Evolutionary conservation across 2,329 filamentous ascomycete species (phyloP).

Genomic region (Aspergillus fijiensis): DNA sequence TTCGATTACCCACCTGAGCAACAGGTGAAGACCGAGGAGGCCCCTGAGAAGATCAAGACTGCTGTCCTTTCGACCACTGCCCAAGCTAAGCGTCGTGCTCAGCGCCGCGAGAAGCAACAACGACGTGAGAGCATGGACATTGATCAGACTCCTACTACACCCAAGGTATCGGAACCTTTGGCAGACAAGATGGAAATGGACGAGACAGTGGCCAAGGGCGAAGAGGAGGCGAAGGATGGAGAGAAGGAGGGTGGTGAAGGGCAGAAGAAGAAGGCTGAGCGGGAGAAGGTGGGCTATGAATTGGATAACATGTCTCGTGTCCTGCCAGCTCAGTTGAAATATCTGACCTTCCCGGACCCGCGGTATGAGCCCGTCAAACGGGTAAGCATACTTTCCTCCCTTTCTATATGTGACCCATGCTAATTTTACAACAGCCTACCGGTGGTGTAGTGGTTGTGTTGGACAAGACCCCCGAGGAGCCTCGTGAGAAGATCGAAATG

Average conservation of each 20-base stretch:
- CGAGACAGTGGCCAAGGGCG: constrained; percentile 58
- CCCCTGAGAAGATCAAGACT: constrained; percentile 88
- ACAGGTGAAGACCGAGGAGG: constrained; percentile 91
- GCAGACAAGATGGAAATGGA: constrained; percentile 83
- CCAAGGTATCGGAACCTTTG: constrained; percentile 60
- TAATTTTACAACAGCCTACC: constrained; percentile 67
- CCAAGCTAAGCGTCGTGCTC: constrained; percentile 90
- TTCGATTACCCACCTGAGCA: constrained; percentile 98
- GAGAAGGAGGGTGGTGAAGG: constrained; percentile 62
- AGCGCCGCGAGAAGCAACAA: constrained; percentile 89
- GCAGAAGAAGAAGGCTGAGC: constrained; percentile 84
- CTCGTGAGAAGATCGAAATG: constrained; percentile 81
- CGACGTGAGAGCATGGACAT: constrained; percentile 94
- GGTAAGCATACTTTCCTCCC: constrained; percentile 53
- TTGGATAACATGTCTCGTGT: constrained; percentile 97
- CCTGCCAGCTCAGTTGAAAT: constrained; percentile 88
- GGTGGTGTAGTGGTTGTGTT: constrained; percentile 89
- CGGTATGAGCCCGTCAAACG: constrained; percentile 93
- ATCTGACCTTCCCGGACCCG: constrained; percentile 85
- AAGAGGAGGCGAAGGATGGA: constrained; percentile 58
- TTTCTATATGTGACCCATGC: constrained; percentile 22
- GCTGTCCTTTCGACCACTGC: constrained; percentile 95
- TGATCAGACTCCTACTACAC: constrained; percentile 73
- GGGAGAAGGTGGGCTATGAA: constrained; percentile 95
- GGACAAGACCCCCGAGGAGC: constrained; percentile 75